A percentile compares a stretch with the other conserved stretches of the same genome.
phyloP scores from a whole-genome alignment of 164 flowering plant genomes.

The Tinospora cordifolia region DNA sequence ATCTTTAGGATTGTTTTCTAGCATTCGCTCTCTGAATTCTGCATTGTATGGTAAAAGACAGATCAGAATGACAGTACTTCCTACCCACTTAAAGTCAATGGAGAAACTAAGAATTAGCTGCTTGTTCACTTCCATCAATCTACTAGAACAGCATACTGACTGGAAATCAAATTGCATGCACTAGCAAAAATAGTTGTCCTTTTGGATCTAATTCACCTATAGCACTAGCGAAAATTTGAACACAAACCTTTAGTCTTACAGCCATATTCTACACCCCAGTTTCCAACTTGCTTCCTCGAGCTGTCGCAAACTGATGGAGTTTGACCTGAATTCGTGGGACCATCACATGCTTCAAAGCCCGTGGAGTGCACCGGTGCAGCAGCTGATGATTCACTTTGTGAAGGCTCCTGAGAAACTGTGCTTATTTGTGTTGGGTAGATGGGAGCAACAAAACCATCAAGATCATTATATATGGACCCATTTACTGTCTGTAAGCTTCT shows the following conservation, averaged over 20 bases:
- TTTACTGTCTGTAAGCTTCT: slow-evolving; percentile 26
- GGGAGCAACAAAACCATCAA: slow-evolving; percentile 38
- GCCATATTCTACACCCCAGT: slow-evolving; percentile 29
- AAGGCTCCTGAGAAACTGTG: slow-evolving; percentile 50
- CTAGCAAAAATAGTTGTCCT: neutral
- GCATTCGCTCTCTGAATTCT: slow-evolving; percentile 51
- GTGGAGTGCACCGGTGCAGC: slow-evolving; percentile 55
- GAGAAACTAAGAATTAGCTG: too few relatives aligned
- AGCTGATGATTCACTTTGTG: slow-evolving; percentile 73
- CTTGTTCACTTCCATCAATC: too few relatives aligned
- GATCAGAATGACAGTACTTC: neutral
- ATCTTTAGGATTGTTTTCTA: slow-evolving; percentile 40
- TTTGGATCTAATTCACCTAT: neutral
- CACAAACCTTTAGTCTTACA: slow-evolving; percentile 41
- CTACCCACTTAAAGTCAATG: neutral
- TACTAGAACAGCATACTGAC: too few relatives aligned
- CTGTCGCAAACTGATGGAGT: slow-evolving; percentile 38
- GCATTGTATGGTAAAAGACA: slow-evolving; percentile 8
- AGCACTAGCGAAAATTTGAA: neutral
- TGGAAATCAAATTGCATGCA: neutral
- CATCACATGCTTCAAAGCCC: slow-evolving; percentile 61
- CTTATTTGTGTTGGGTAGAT: slow-evolving; percentile 33
- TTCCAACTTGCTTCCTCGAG: slow-evolving; percentile 40
- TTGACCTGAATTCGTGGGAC: slow-evolving; percentile 52
- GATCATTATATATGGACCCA: slow-evolving; percentile 28